Conservation (phyloP, 2,329 filamentous ascomycete species). For the Dothistroma pini region DNA sequence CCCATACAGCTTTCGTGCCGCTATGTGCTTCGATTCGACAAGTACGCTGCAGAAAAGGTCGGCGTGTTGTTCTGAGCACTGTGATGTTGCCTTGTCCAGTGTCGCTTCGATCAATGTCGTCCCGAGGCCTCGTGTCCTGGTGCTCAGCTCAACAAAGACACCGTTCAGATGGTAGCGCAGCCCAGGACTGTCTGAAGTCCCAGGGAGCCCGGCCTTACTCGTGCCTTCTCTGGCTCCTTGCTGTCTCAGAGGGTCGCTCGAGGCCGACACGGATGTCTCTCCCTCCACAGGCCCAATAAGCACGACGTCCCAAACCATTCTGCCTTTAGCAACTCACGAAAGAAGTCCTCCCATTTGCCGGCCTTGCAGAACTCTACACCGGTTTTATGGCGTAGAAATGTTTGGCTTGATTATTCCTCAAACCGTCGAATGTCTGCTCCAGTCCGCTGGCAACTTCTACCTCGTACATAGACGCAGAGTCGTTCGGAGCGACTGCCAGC, state of each 20-base stretch:
- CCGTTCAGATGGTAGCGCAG: slow-evolving; percentile 29
- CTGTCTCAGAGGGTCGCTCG: slow-evolving; percentile 17
- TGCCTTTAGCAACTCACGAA: slow-evolving; percentile 9
- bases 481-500: slow-evolving; percentile 28
- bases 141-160: slow-evolving; percentile 30
- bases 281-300: slow-evolving; percentile 25
- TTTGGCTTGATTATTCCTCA: slow-evolving; percentile 27
- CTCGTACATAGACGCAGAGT: slow-evolving; percentile 32
- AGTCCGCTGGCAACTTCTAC: slow-evolving; percentile 22
- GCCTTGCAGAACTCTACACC: not conserved
- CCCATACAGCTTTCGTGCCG: slow-evolving; percentile 28
- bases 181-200: not conserved
- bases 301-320: slow-evolving; percentile 30
- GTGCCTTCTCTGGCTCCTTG: not conserved
- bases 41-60: slow-evolving; percentile 20
- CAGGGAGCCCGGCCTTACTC: not conserved
- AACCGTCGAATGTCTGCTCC: slow-evolving; percentile 23
- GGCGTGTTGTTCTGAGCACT: slow-evolving; percentile 4
- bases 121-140: slow-evolving; percentile 30
- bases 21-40: slow-evolving; percentile 28
- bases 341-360: not conserved
- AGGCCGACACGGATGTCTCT: slow-evolving; percentile 12
- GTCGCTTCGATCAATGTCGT: slow-evolving; percentile 29
- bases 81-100: slow-evolving; percentile 16
- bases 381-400: slow-evolving; percentile 25